Evolutionary conservation across 2,329 filamentous ascomycete species (phyloP).

Genomic region (Triangularia setosa): DNA sequence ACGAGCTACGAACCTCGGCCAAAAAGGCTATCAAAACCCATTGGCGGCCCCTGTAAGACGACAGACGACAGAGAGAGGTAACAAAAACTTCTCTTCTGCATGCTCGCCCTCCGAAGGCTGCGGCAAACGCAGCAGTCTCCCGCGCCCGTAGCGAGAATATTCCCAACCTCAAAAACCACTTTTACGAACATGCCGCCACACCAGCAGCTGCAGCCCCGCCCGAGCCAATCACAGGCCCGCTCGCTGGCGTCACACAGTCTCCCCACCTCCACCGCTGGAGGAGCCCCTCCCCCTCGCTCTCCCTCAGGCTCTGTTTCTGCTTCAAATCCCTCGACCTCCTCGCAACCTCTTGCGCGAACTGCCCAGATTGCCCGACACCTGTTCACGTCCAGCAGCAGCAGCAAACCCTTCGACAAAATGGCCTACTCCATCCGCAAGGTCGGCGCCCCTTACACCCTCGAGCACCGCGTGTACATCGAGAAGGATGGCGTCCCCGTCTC

Average conservation of each 20-base stretch:
- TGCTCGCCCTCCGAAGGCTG: slow-evolving; percentile 22
- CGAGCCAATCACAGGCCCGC: slow-evolving; percentile 26
- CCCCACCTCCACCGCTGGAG: slow-evolving; percentile 18
- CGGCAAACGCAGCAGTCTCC: slow-evolving; percentile 17
- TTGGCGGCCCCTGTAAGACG: background rate
- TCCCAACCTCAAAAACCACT: slow-evolving; percentile 4
- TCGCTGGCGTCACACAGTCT: slow-evolving; percentile 27
- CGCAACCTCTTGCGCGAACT: slow-evolving; percentile 36
- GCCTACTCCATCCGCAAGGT: slow-evolving; percentile 82
- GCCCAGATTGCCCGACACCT: slow-evolving; percentile 55
- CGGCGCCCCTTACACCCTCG: slow-evolving; percentile 84
- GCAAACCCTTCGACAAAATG: slow-evolving; percentile 38
- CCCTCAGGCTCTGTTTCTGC: slow-evolving; percentile 13
- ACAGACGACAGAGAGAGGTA: background rate
- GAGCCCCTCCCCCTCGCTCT: slow-evolving; percentile 24
- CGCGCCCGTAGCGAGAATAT: slow-evolving; percentile 3
- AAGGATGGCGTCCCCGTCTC: slow-evolving; percentile 93
- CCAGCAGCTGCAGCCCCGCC: slow-evolving; percentile 21
- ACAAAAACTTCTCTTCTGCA: slow-evolving; percentile 10
- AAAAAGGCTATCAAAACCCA: background rate
- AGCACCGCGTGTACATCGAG: slow-evolving; percentile 97
- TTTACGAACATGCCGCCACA: slow-evolving; percentile 12
- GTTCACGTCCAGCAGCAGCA: slow-evolving; percentile 35
- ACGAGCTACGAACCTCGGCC: background rate
- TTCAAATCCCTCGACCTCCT: slow-evolving; percentile 20